phyloP scores from a whole-genome alignment of 2,329 filamentous ascomycete species.

The Claviceps sp. region DNA sequence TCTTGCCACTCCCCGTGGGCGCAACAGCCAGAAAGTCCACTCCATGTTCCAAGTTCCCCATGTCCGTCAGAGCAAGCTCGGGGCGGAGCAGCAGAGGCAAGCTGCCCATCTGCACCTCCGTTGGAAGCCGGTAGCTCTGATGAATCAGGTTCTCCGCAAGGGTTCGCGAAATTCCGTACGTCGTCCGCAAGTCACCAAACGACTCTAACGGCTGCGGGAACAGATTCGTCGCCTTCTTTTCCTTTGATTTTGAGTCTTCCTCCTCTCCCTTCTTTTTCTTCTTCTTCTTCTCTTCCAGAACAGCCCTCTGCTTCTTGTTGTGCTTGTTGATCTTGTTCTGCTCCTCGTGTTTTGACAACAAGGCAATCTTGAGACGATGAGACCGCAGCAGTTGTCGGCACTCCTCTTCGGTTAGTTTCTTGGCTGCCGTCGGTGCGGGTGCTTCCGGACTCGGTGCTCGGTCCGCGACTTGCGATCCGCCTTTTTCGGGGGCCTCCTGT shows the following conservation, averaged over 20 bases:
- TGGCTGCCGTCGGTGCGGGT: slow-evolving; percentile 11
- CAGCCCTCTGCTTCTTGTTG: slow-evolving; percentile 37
- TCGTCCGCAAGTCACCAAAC: slow-evolving; percentile 58
- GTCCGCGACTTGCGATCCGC: slow-evolving; percentile 11
- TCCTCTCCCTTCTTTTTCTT: slow-evolving; percentile 27
- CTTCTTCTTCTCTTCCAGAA: slow-evolving; percentile 33
- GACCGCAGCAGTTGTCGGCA: slow-evolving; percentile 61
- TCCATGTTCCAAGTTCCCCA: slow-evolving; percentile 20
- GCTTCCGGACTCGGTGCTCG: slow-evolving; percentile 16
- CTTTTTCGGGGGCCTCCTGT: slow-evolving; percentile 15
- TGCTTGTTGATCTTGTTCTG: slow-evolving; percentile 36
- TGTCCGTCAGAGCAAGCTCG: slow-evolving; percentile 31
- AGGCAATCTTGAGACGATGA: slow-evolving; percentile 73
- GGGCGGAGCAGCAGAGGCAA: slow-evolving; percentile 63
- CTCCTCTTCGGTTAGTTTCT: slow-evolving; percentile 50
- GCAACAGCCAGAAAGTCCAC: slow-evolving; percentile 79
- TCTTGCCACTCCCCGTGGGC: slow-evolving; percentile 94
- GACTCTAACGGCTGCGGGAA: slow-evolving; percentile 68
- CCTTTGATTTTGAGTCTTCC: slow-evolving; percentile 26
- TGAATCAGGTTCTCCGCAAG: slow-evolving; percentile 65
- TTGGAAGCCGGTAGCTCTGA: slow-evolving; percentile 81
- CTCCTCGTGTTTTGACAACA: slow-evolving; percentile 44
- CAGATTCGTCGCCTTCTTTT: slow-evolving; percentile 46
- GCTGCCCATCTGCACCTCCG: slow-evolving; percentile 82
- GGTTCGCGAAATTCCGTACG: slow-evolving; percentile 60